phyloP scores from a whole-genome alignment of 2,329 filamentous ascomycete genomes.

The Xylariaceae sp. region DNA sequence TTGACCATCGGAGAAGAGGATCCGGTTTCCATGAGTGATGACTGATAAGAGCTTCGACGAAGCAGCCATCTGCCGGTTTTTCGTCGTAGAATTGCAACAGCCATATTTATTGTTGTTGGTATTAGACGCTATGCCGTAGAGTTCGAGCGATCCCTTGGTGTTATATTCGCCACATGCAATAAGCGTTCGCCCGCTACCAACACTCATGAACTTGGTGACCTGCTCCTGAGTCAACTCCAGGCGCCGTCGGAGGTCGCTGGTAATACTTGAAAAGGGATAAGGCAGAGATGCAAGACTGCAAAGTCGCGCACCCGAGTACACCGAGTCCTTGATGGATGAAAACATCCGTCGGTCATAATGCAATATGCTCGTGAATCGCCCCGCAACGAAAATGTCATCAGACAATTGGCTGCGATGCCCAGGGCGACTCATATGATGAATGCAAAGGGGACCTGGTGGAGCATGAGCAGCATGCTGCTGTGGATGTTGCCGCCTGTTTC shows the following conservation, averaged over 20 bases:
- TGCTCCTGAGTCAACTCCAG: constrained; percentile 52
- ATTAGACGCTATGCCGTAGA: constrained; percentile 61
- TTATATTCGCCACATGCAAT: constrained; percentile 88
- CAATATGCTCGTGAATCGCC: constrained; percentile 81
- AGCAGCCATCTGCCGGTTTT: constrained; percentile 80
- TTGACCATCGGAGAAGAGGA: constrained; percentile 79
- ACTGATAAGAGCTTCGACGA: constrained; percentile 77
- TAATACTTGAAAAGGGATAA: constrained; percentile 59
- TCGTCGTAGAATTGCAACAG: constrained; percentile 49
- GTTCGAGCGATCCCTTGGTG: constrained; percentile 79
- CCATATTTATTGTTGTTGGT: constrained; percentile 19
- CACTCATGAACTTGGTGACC: constrained; percentile 49
- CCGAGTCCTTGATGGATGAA: constrained; percentile 67
- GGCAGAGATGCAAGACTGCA: constrained; percentile 67
- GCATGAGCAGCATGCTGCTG: constrained; percentile 67
- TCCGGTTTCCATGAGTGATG: constrained; percentile 70
- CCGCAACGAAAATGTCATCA: constrained; percentile 80
- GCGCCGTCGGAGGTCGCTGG: constrained; percentile 52
- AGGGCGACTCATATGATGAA: constrained; percentile 66
- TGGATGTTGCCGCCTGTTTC: constrained; percentile 46
- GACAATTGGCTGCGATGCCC: constrained; percentile 52
- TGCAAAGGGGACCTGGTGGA: constrained; percentile 75
- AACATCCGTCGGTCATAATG: constrained; percentile 87
- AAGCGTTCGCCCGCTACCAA: constrained; percentile 56
- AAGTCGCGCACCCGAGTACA: constrained; percentile 78